These are phyloP conservation scores for Xylariaceae sp. DNA, from an alignment of 2,329 filamentous ascomycete species.

Conservation along the genomic window DNA sequence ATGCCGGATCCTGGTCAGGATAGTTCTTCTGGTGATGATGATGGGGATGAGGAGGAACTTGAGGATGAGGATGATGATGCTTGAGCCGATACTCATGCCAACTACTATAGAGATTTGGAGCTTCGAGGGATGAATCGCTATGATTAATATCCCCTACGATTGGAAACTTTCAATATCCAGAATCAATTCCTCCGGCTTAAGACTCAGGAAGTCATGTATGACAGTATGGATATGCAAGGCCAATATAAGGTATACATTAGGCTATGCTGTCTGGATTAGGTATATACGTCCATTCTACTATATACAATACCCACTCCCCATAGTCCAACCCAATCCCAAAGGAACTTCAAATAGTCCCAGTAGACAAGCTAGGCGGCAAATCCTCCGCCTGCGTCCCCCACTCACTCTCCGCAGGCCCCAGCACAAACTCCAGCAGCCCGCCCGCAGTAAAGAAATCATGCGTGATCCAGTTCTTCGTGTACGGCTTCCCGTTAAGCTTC, in stretches of 20 bases:
- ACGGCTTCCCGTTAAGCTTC: conserved; percentile 52
- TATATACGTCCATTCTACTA: not conserved
- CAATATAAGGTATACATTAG: not conserved
- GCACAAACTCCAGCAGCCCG: conserved; percentile 53
- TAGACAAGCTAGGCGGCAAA: conserved; percentile 52
- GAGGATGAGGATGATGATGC: not conserved
- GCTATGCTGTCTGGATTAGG: not conserved
- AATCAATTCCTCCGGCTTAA: too few relatives aligned
- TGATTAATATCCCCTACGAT: too few relatives aligned
- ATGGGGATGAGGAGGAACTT: conserved; percentile 20
- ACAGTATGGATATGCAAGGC: not conserved
- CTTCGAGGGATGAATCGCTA: not conserved
- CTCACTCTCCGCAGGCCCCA: conserved; percentile 50
- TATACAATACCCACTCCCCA: not conserved
- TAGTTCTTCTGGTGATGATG: conserved; percentile 38
- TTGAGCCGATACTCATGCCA: not conserved
- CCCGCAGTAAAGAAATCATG: conserved; percentile 61
- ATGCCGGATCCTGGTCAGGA: conserved; percentile 61
- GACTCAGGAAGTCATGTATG: too few relatives aligned
- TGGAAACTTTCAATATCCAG: too few relatives aligned
- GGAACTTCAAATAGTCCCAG: conserved; percentile 16
- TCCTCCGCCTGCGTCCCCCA: conserved; percentile 59
- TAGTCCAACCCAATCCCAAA: not conserved
- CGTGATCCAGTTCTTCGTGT: conserved; percentile 59
- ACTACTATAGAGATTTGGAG: not conserved